Base-by-base conservation (phyloP, 345 rosid genomes). In the Bruguiera gymnorhiza region DNA sequence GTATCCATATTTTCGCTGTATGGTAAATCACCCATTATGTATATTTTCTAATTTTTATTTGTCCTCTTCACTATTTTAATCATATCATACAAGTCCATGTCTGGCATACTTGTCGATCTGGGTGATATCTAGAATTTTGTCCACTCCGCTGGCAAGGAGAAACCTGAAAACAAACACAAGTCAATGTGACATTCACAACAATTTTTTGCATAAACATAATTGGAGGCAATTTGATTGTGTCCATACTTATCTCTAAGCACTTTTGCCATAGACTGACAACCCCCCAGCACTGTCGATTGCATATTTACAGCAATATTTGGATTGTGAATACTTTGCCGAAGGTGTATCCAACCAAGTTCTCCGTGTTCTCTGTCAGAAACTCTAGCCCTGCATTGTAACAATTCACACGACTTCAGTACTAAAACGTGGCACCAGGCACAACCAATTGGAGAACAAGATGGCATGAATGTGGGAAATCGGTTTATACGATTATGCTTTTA, bases 281-380 rank as follows among this genome's bases (percentile, higher is more conserved):
- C 96, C 27, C 92, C 96, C 48, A 82, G 82, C 65, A 79, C 72
- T 11, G 74, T 78, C 21, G 98, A 88, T 70, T 91, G 96, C 83
- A 94, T 73, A 72, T 94, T 91, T 59, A 91, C 80, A 8, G 97
- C 97, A 20, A 94, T 80, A 60, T 89, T 86, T 0, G 98, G 97
- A 62, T 91, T 91, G 80, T 94, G 98, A 79, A 88, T 91, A 67
- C 98, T 94, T 87, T 94, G 97, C 63, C 98, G 80, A 64, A 89
- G 72, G 70, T 89, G 96, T 46, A 85, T 79, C 98, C 97, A 94
- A 2, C 98, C 98, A 56, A 77, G 60, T 62, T 85, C 81, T 63
- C 91, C 97, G 48, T 73, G 70, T 65, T 79, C 77, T 73, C 76
- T 71, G 55, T 88, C 86, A 11, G 82, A 76, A 46, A 91, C 93